Evolutionary conservation across 208 protist genomes (phyloP).

Genomic region (Trypanosoma caninum): DNA sequence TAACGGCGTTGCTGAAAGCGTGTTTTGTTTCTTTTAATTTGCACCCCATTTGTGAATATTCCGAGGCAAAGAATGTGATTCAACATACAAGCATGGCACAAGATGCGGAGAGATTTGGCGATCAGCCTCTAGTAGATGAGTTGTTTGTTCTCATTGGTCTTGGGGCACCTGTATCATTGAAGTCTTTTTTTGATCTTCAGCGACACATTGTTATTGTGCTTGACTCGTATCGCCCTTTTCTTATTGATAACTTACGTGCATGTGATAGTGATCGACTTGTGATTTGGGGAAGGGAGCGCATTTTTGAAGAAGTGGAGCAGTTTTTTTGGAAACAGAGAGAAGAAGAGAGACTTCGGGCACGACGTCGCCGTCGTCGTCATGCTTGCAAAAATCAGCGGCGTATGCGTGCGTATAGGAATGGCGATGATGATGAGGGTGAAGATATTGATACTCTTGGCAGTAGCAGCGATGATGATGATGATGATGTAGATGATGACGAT

Average conservation of each 20-base stretch:
- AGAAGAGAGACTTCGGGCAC: slow-evolving; percentile 17
- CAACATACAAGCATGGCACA: slow-evolving; percentile 55
- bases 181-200: slow-evolving; percentile 57
- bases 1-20: slow-evolving; percentile 63
- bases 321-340: slow-evolving; percentile 59
- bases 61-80: slow-evolving; percentile 49
- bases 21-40: slow-evolving; percentile 73
- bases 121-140: slow-evolving; percentile 35
- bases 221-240: slow-evolving; percentile 71
- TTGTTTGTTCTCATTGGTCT: slow-evolving; percentile 81
- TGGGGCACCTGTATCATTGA: slow-evolving; percentile 50
- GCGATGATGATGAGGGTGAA: slow-evolving; percentile 24
- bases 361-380: slow-evolving; percentile 10
- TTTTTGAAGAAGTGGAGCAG: slow-evolving; percentile 62
- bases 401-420: slow-evolving; percentile 8
- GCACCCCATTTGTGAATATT: slow-evolving; percentile 69
- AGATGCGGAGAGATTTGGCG: slow-evolving; percentile 37
- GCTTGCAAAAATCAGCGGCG: slow-evolving; percentile 9
- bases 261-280: slow-evolving; percentile 46
- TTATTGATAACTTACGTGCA: slow-evolving; percentile 64
- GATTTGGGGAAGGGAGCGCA: slow-evolving; percentile 56
- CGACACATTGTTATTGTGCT: slow-evolving; percentile 78
- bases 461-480: slow-evolving; percentile 18
- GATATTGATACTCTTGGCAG: slow-evolving; percentile 10
- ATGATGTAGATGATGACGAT: slow-evolving; percentile 35